Base-by-base conservation (phyloP, 768 basidiomycete genomes). In the Suillus plorans region DNA sequence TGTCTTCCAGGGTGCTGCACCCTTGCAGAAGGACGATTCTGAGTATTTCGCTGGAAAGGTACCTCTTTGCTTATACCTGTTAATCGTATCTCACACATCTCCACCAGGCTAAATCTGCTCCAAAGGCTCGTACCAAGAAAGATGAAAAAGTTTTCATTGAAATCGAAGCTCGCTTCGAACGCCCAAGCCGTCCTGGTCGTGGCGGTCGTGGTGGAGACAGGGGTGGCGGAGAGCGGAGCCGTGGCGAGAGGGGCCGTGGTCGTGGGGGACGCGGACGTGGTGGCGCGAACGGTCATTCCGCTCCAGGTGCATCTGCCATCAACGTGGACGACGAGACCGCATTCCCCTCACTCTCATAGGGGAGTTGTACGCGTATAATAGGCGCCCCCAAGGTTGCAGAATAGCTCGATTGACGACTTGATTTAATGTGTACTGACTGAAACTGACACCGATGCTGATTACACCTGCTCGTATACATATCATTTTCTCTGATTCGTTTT, bases 11-110 rank as follows among this genome's bases (percentile, higher is more conserved):
- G 90, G 89, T 74, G 87, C 83, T 64, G 84, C 89, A 65, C 83
- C 83, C 64, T 78, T 92, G 69, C 75, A 80, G 72, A 92, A 88
- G 77, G 88, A 90, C 47, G 87, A 84, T 25, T 85, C 89, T 67
- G 79, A 86, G 58, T 96, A 95, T 84, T 95, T 91, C 79, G 86
- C 89, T 66, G 92, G 94, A 78, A 97, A 97, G 91, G 97, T 95
- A 68, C 50, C 82, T 73, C 39, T 42, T 58, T 9, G 36, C 16
- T 49, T 60, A 34, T 58, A 58, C 28, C 16, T 49, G 44, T 34
- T 12, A 2, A 42, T 6, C 5, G 41, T n/a, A 36, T 4, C 68
- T 63, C 62, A 59, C 65, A 28, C 34, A 53, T 62, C 49, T 60
- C 16, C 74, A 95, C 16, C 74, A 95, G 92, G 76, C 80, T 76